Conservation (phyloP, 2,329 filamentous ascomycete genomes). For the Alternaria panax region DNA sequence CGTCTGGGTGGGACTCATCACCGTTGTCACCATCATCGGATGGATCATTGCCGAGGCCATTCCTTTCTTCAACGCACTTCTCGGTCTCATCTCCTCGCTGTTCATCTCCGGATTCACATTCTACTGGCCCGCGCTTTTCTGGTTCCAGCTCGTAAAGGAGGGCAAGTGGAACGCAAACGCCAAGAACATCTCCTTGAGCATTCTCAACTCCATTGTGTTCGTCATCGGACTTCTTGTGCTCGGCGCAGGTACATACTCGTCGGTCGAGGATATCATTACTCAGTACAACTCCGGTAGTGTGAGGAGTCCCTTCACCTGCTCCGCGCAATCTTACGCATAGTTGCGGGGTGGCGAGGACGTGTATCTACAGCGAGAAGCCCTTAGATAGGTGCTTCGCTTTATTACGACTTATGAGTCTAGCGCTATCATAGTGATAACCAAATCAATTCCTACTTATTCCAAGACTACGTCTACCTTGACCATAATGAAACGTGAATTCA, state of each 20-base stretch:
- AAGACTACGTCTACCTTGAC: background rate
- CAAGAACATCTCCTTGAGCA: slow-evolving; percentile 43
- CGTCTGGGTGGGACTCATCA: slow-evolving; percentile 67
- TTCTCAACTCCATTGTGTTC: slow-evolving; percentile 40
- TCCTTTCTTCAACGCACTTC: slow-evolving; percentile 72
- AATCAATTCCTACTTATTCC: background rate
- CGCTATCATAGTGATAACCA: slow-evolving; percentile 6
- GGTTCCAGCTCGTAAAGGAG: slow-evolving; percentile 52
- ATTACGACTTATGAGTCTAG: slow-evolving; percentile 11
- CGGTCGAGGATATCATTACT: slow-evolving; percentile 54
- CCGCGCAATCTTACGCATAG: slow-evolving; percentile 41
- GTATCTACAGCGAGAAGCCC: slow-evolving; percentile 10
- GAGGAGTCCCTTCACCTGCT: slow-evolving; percentile 53
- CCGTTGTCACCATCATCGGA: slow-evolving; percentile 66
- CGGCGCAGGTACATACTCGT: slow-evolving; percentile 54
- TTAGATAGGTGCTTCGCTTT: background rate
- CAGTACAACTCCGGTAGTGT: slow-evolving; percentile 51
- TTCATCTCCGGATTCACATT: slow-evolving; percentile 74
- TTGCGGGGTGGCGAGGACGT: background rate
- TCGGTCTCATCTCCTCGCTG: slow-evolving; percentile 68
- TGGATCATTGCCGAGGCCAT: slow-evolving; percentile 76
- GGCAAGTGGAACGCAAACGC: slow-evolving; percentile 51
- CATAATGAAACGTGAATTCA: background rate
- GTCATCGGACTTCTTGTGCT: slow-evolving; percentile 44
- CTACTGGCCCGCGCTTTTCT: slow-evolving; percentile 50